Base-by-base conservation (phyloP, 257 asterid species). In the Plantago ovata region DNA sequence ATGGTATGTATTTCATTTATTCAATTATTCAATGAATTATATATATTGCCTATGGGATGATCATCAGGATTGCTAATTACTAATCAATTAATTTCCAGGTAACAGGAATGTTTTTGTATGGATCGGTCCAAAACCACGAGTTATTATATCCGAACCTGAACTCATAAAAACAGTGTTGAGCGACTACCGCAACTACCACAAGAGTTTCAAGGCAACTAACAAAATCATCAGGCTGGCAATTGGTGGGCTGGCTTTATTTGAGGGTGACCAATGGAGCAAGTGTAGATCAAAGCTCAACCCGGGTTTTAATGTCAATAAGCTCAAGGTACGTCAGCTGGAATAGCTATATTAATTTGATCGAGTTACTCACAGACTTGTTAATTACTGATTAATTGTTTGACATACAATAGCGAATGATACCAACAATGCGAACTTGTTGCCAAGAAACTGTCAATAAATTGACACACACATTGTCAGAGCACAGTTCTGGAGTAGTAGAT, bases 121-220 rank as follows among this genome's bases (percentile, higher is more conserved):
- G 75, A 38, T 58, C 10, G 75, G 75, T 13, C 67, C 67, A 3
- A 45, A 23, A 46, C 41, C 69, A 22, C 38, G 69, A 15, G 20
- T 64, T 8, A 32, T 64, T 39, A 53, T 64, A 16, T 18, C 56
- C 24, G 69, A 64, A 7, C 40, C 57, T 39, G 63, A 20, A 9
- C 6, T 58, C 39, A 42, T 43, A 40, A 58, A 22, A 38, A 13
- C 19, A 7, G 71, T 64, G 21, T 6, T 70, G 32, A 63, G 10
- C 21, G 64, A 64, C 18, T 60, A 58, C 51, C 21, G 20, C 2
- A 36, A 0, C 24, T 63, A 23, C 42, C 53, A 39, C 11, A 70
- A 70, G 59, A 52, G 18, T 28, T 59, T 63, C 10, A 63, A 36
- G 46, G 58, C 21, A 12, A 8, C 62, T 0, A 64, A 52, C 38